Percentiles rank a stretch among this genome's conserved stretches.
These are phyloP conservation scores for Aschersonia sp. DNA, from an alignment of 2,329 filamentous ascomycete species.

Conservation along the genomic window DNA sequence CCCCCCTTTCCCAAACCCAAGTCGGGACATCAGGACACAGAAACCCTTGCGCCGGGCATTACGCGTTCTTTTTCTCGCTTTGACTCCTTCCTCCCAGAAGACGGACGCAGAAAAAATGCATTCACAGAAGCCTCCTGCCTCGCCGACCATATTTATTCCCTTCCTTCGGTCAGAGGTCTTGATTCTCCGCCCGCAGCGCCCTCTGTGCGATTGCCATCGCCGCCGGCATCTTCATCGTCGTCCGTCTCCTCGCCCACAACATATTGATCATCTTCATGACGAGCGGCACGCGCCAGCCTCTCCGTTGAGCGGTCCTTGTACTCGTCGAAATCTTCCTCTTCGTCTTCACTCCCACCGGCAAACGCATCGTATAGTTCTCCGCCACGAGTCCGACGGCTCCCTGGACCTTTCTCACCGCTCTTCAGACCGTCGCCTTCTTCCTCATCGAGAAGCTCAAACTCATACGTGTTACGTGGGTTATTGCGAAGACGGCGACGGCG, in stretches of 20 bases:
- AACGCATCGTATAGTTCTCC: constrained; percentile 97
- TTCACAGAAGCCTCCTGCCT: too few species aligned
- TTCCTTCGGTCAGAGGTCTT: background rate
- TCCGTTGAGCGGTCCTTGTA: constrained; percentile 25
- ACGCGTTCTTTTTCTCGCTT: too few species aligned
- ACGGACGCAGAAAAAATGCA: too few species aligned
- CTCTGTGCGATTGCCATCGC: background rate
- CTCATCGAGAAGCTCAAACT: constrained; percentile 84
- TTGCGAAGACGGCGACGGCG: constrained; percentile 63
- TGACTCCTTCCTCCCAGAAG: too few species aligned
- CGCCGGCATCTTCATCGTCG: constrained; percentile 19
- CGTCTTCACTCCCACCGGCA: constrained; percentile 70
- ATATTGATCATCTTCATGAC: constrained; percentile 24
- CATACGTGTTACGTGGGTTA: constrained; percentile 68
- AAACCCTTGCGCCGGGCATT: too few species aligned
- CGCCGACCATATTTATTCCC: background rate
- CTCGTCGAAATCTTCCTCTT: constrained; percentile 20
- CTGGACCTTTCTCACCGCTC: constrained; percentile 27
- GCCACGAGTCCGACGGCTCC: constrained; percentile 44
- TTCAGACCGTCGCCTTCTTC: constrained; percentile 51
- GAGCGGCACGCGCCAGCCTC: constrained; percentile 10
- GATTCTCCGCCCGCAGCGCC: background rate
- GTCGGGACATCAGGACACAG: too few species aligned
- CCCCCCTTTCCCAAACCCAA: too few species aligned
- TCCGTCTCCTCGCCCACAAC: constrained; percentile 34